These are phyloP conservation scores for Penicillium flavigenum DNA, from an alignment of 495 filamentous ascomycete genomes.

Conservation along the genomic window DNA sequence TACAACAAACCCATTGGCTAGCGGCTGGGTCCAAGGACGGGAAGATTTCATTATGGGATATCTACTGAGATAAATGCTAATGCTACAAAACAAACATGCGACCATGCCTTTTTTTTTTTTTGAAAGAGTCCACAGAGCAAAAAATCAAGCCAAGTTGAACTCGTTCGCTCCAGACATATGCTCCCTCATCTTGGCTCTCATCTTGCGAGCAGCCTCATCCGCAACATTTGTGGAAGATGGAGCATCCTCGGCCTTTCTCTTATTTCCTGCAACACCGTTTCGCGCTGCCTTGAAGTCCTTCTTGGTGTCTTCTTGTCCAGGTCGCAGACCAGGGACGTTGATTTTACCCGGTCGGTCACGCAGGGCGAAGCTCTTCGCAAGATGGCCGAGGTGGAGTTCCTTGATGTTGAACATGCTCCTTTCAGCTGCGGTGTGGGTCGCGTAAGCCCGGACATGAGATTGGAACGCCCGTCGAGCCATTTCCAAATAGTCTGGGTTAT, in stretches of 20 bases:
- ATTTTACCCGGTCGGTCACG: conserved; percentile 87
- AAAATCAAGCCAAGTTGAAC: conserved; percentile 77
- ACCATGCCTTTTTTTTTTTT: conserved; percentile 24
- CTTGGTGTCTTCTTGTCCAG: conserved; percentile 44
- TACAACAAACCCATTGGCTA: conserved; percentile 78
- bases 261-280: conserved; percentile 34
- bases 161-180: conserved; percentile 73
- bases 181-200: conserved; percentile 78
- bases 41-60: conserved; percentile 94
- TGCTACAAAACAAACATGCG: conserved; percentile 34
- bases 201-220: conserved; percentile 67
- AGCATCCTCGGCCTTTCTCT: conserved; percentile 46
- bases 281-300: conserved; percentile 50
- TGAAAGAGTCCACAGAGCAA: conserved; percentile 14
- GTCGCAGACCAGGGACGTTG: conserved; percentile 63
- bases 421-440: conserved; percentile 85
- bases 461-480: conserved; percentile 80
- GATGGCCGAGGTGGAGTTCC: conserved; percentile 83
- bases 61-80: conserved; percentile 61
- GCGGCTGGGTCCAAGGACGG: conserved; percentile 92
- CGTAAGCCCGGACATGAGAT: conserved; percentile 90
- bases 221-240: conserved; percentile 42
- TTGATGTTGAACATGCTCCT: conserved; percentile 84
- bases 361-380: conserved; percentile 89
- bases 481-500: conserved; percentile 60